Evolutionary conservation across 345 rosid species (phyloP).

Genomic region (Pistacia atlantica): DNA sequence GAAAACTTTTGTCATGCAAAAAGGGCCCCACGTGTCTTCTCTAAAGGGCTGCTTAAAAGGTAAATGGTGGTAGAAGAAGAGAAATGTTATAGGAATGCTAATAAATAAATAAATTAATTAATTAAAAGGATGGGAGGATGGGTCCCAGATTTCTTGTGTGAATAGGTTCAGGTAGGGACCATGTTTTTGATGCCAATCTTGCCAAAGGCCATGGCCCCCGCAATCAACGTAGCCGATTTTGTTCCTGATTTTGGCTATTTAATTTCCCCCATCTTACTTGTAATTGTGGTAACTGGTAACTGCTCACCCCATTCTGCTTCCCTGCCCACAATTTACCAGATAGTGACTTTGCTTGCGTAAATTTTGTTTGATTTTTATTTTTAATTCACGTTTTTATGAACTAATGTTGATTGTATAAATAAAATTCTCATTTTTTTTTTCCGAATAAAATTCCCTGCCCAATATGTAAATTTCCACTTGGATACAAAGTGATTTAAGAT

Average conservation of each 20-base stretch:
- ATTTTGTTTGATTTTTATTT: no score
- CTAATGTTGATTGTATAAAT: no score
- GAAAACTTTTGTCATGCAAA: slow-evolving; percentile 21
- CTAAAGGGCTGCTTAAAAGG: not conserved
- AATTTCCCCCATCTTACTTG: not conserved
- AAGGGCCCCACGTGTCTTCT: slow-evolving; percentile 36
- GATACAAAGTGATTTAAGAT: no score
- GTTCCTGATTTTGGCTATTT: not conserved
- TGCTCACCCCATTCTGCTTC: no score
- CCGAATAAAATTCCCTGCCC: no score
- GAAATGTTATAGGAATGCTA: slow-evolving; percentile 6
- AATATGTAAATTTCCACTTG: no score
- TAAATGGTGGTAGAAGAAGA: not conserved
- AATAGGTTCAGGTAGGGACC: not conserved
- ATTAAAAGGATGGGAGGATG: not conserved
- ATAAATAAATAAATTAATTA: not conserved
- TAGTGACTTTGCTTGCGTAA: no score
- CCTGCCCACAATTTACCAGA: no score
- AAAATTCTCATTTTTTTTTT: no score
- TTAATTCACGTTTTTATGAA: no score
- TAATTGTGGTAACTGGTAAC: slow-evolving; percentile 2
- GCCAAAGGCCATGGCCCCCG: slow-evolving; percentile 25
- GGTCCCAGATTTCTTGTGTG: slow-evolving; percentile 5
- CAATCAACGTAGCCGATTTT: slow-evolving; percentile 43
- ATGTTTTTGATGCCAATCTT: not conserved